A percentile compares a stretch with the other conserved stretches of the same genome.
phyloP scores from a whole-genome alignment of 2,329 filamentous ascomycete genomes.

The Fusarium nelsonii region DNA sequence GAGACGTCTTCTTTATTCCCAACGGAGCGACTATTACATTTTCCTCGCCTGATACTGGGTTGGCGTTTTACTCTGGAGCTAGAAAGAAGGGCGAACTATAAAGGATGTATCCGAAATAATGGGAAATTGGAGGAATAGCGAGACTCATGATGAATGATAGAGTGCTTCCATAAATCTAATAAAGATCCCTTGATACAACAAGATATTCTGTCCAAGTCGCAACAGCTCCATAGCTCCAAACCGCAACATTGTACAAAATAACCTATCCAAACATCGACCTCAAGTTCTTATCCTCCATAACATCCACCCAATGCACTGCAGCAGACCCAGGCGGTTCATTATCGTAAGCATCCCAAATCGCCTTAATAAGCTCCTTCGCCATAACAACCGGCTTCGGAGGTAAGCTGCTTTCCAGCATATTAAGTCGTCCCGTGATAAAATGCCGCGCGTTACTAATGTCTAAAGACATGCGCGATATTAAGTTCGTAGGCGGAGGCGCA shows the following conservation, averaged over 20 bases:
- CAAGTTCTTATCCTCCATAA: slow-evolving; percentile 55
- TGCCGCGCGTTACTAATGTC: slow-evolving; percentile 56
- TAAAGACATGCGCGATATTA: slow-evolving; percentile 49
- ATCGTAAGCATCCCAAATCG: slow-evolving; percentile 58
- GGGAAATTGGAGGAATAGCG: not conserved
- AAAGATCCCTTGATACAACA: slow-evolving; percentile 4
- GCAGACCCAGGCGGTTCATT: slow-evolving; percentile 49
- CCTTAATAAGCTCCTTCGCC: slow-evolving; percentile 57
- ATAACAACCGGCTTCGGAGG: slow-evolving; percentile 58
- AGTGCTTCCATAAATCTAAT: slow-evolving; percentile 10
- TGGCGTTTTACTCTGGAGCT: slow-evolving; percentile 69
- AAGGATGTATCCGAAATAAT: not conserved
- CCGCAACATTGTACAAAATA: not conserved
- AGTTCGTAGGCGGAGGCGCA: slow-evolving; percentile 18
- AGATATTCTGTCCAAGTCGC: not conserved
- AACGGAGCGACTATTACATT: slow-evolving; percentile 76
- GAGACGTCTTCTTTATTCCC: slow-evolving; percentile 78
- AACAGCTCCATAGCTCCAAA: not conserved
- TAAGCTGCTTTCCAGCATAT: slow-evolving; percentile 55
- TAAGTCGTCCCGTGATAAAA: slow-evolving; percentile 55
- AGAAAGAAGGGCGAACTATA: slow-evolving; percentile 52
- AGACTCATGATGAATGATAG: slow-evolving; percentile 32
- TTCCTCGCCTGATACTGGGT: slow-evolving; percentile 68
- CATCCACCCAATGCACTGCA: slow-evolving; percentile 58
- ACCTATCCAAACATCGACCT: slow-evolving; percentile 52